A percentile compares a stretch with the other conserved stretches of the same genome.
phyloP scores from a whole-genome alignment of 2,329 filamentous ascomycete species.

The Emmonsiellopsis sp. region DNA sequence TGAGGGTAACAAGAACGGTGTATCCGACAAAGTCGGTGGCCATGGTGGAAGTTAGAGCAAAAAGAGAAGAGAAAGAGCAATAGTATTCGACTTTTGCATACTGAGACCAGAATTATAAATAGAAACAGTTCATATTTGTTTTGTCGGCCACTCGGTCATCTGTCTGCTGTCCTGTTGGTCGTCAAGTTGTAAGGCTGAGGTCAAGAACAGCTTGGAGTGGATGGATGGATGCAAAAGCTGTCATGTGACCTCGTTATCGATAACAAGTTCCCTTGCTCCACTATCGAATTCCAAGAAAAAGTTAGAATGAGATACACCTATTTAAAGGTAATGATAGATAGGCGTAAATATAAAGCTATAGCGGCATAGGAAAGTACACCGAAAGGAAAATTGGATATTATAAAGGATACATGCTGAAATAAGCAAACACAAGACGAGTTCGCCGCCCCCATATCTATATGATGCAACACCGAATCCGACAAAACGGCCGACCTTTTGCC shows the following conservation, averaged over 20 bases:
- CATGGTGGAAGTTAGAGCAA: slow-evolving; percentile 36
- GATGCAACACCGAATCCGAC: background rate
- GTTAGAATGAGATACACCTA: background rate
- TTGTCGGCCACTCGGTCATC: background rate
- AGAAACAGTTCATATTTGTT: background rate
- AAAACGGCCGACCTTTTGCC: background rate
- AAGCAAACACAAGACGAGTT: no score
- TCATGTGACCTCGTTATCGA: background rate
- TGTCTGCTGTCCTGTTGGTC: no score
- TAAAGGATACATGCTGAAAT: background rate
- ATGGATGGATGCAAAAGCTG: background rate
- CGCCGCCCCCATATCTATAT: no score
- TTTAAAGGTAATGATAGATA: background rate
- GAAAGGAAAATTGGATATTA: background rate
- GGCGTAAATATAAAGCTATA: background rate
- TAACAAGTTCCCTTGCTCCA: background rate
- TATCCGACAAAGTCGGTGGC: slow-evolving; percentile 64
- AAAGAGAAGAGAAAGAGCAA: background rate
- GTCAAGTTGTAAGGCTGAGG: no score
- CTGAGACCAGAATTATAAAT: background rate
- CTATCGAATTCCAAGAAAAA: background rate
- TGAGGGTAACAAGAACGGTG: slow-evolving; percentile 64
- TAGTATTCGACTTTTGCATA: background rate
- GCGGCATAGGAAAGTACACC: background rate
- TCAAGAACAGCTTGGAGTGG: no score